Percentiles rank a stretch among this genome's conserved stretches.
Evolutionary conservation across 441 rosid genomes (phyloP).

Genomic region (Gossypium gossypioides): DNA sequence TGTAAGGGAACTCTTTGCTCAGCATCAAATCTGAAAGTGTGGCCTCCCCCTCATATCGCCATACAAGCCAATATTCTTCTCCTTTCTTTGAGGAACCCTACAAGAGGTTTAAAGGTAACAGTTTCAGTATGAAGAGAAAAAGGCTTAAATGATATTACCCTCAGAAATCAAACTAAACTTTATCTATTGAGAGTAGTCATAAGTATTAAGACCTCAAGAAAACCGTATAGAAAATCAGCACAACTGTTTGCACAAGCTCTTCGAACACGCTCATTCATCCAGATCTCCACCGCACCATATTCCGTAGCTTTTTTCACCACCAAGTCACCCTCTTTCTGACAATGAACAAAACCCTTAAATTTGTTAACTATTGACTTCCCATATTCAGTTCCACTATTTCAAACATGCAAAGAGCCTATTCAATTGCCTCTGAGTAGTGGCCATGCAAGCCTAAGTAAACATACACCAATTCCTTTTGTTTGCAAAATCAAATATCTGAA

Average conservation of each 20-base stretch:
- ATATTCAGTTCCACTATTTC: neutral
- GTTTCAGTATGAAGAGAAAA: conserved; percentile 7
- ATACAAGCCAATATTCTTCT: conserved; percentile 76
- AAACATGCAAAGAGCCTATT: neutral
- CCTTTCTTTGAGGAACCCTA: conserved; percentile 75
- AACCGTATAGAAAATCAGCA: conserved; percentile 80
- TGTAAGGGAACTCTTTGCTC: conserved; percentile 86
- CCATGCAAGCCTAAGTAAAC: neutral
- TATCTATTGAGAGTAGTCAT: neutral
- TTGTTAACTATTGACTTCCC: neutral
- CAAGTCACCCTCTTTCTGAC: conserved; percentile 58
- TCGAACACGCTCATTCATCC: conserved; percentile 94
- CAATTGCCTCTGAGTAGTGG: neutral
- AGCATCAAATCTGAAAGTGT: conserved; percentile 68
- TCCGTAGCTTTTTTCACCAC: conserved; percentile 93
- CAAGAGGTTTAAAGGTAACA: conserved; percentile 16
- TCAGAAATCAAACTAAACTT: conserved; percentile 3
- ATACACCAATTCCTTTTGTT: neutral
- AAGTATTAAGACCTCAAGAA: conserved; percentile 64
- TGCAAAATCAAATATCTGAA: neutral
- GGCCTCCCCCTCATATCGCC: conserved; percentile 75
- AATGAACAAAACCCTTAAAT: conserved; percentile 8
- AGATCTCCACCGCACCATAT: conserved; percentile 89
- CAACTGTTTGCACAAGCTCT: conserved; percentile 89
- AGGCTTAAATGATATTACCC: neutral